Evolutionary conservation across 148 eudicot genomes (phyloP), one percentile per base, ranked within the genome.

Genomic region (Persicaria maculosa): DNA sequence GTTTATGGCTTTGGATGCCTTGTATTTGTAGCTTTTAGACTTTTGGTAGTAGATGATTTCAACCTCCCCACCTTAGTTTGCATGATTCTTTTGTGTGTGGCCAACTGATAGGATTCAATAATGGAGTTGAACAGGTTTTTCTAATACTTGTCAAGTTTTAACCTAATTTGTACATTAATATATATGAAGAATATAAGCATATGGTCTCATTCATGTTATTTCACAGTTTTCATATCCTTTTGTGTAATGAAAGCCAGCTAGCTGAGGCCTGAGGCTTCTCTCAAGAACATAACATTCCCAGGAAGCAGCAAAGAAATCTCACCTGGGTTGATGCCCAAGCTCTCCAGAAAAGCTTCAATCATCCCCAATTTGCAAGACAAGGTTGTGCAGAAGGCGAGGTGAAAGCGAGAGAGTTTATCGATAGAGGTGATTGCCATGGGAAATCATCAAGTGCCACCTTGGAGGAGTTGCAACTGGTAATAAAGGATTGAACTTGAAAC

Each of bases 301-400:
- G 91, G 91, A 17, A 88, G 82, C 52, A 82, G 53, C 11, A 76
- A 48, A 4, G 55, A 31, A 0, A 76, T 61, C 31, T 86, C 85
- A 3, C 65, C 69, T 1, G 75, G 81, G 50, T 62, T 76, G 81
- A 88, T 72, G 19, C 91, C 91, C 79, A 88, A 84, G 45, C 91
- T 88, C 85, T 88, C 88, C 58, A 88, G 74, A 36, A 88, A 88
- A 0, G 91, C 89, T 74, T 86, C 92, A 50, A 31, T 83, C 84
- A 44, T 22, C 68, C n/a, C n/a, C n/a, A 16, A 16, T 9, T 31
- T 47, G 69, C 9, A 54, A 7, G 50, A 88, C 72, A 55, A 86
- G 77, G 22, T 61, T 74, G 47, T 72, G 77, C 40, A 88, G 59
- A 64, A 85, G 85, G 19, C 44, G 67, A 1, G 54, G 54, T 40